Evolutionary conservation across 2,329 filamentous ascomycete genomes (phyloP).

Genomic region (Botrytis sinoallii): DNA sequence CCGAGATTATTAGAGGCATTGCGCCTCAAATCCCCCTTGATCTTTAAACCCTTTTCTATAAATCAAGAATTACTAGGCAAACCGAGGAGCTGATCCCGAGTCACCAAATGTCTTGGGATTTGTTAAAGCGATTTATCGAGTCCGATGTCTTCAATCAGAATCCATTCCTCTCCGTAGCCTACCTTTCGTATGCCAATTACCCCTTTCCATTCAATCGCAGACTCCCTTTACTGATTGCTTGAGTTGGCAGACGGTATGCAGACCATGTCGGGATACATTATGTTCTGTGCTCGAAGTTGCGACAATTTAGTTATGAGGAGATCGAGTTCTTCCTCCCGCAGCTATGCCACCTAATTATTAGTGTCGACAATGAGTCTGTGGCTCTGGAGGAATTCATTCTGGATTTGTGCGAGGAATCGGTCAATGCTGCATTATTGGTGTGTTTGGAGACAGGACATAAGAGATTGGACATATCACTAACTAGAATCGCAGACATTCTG

Average conservation of each 20-base stretch:
- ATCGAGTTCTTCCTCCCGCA: conserved; percentile 90
- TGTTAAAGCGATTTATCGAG: conserved; percentile 87
- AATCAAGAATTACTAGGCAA: conserved; percentile 16
- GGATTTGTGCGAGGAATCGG: conserved; percentile 82
- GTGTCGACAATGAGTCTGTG: conserved; percentile 88
- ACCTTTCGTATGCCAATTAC: conserved; percentile 64
- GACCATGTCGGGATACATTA: conserved; percentile 89
- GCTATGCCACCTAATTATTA: conserved; percentile 83
- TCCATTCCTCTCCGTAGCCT: conserved; percentile 83
- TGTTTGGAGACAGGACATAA: conserved; percentile 36
- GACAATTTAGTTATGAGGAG: conserved; percentile 85
- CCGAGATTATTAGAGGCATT: conserved; percentile 38
- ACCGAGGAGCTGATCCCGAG: conserved; percentile 16
- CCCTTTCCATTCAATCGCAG: conserved; percentile 14
- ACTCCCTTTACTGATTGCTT: conserved; percentile 13
- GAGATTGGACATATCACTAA: conserved; percentile 24
- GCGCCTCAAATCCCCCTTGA: conserved; percentile 31
- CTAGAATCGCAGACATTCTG: conserved; percentile 67
- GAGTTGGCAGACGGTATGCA: conserved; percentile 67
- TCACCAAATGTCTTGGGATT: conserved; percentile 69
- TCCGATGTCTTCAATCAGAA: conserved; percentile 92
- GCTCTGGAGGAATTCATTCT: conserved; percentile 83
- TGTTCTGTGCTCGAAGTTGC: conserved; percentile 83
- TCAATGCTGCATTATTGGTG: conserved; percentile 79
- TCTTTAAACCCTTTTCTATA: conserved; percentile 22